Percentiles rank a stretch among this genome's conserved stretches.
phyloP scores from a whole-genome alignment of 2,329 filamentous ascomycete genomes.

The Ceratocystis papillata region DNA sequence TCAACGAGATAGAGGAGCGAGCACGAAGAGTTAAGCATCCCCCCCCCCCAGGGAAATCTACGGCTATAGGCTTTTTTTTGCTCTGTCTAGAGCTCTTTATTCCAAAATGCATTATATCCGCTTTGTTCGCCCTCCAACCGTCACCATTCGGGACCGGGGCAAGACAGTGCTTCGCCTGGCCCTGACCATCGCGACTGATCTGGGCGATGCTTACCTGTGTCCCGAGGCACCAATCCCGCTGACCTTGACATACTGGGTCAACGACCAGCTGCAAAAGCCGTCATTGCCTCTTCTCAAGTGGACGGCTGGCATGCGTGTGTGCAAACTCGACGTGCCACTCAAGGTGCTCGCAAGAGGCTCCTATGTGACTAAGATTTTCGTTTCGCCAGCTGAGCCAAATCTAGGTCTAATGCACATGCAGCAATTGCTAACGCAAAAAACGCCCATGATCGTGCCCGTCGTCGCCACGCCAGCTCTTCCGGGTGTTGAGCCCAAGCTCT shows the following conservation, averaged over 20 bases:
- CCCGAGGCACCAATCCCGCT: conserved; percentile 38
- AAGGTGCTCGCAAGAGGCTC: conserved; percentile 24
- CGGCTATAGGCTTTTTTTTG: not conserved
- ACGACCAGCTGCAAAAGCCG: conserved; percentile 29
- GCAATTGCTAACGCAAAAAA: conserved; percentile 18
- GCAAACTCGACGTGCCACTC: conserved; percentile 30
- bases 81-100: not conserved
- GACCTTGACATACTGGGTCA: conserved; percentile 28
- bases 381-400: conserved; percentile 23
- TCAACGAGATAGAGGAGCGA: not conserved
- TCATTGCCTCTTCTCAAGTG: conserved; percentile 29
- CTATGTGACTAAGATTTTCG: conserved; percentile 22
- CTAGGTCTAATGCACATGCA: conserved; percentile 19
- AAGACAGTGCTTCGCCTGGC: conserved; percentile 35
- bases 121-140: conserved; percentile 39
- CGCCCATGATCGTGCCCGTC: conserved; percentile 23
- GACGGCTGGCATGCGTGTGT: conserved; percentile 34
- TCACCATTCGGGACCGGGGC: conserved; percentile 23
- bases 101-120: conserved; percentile 47
- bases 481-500: conserved; percentile 18
- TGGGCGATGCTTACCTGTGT: conserved; percentile 45
- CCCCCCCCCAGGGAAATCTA: not conserved
- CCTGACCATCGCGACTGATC: conserved; percentile 47
- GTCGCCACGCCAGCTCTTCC: conserved; percentile 17
- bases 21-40: not conserved